Evolutionary conservation across 2,329 filamentous ascomycete species (phyloP).

Genomic region (Thyridium curvatum): DNA sequence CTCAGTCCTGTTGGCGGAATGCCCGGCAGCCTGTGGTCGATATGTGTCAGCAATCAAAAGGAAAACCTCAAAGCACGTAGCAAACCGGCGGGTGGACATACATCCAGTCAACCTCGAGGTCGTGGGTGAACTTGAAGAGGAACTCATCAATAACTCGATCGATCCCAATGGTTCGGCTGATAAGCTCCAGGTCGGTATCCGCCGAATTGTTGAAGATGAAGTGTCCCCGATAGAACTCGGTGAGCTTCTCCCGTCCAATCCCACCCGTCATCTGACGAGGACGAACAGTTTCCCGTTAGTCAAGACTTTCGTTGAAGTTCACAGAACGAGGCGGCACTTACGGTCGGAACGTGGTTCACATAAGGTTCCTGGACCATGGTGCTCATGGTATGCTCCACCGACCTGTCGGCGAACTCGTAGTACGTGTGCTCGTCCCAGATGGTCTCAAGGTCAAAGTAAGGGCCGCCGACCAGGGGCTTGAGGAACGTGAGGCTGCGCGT

Average conservation of each 20-base stretch:
- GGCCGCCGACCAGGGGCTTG: slow-evolving; percentile 56
- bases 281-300: too few relatives aligned
- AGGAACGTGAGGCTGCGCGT: slow-evolving; percentile 60
- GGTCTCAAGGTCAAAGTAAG: slow-evolving; percentile 66
- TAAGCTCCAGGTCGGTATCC: slow-evolving; percentile 61
- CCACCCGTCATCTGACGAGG: slow-evolving; percentile 55
- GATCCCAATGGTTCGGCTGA: slow-evolving; percentile 65
- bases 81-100: slow-evolving; percentile 35
- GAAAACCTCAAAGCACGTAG: neutral
- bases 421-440: slow-evolving; percentile 76
- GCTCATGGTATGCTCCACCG: slow-evolving; percentile 68
- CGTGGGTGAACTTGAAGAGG: slow-evolving; percentile 58
- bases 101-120: slow-evolving; percentile 62
- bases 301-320: too few relatives aligned
- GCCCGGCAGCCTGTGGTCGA: slow-evolving; percentile 42
- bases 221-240: slow-evolving; percentile 64
- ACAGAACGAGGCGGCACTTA: too few relatives aligned
- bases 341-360: slow-evolving; percentile 70
- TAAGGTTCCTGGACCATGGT: slow-evolving; percentile 78
- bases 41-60: slow-evolving; percentile 1
- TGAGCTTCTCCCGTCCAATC: slow-evolving; percentile 56
- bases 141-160: slow-evolving; percentile 71
- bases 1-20: slow-evolving; percentile 48
- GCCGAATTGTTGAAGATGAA: slow-evolving; percentile 70
- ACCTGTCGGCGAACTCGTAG: slow-evolving; percentile 63